Evolutionary conservation across 352 stramenopile genomes (phyloP).

Genomic region (Phytophthora hibernalis): DNA sequence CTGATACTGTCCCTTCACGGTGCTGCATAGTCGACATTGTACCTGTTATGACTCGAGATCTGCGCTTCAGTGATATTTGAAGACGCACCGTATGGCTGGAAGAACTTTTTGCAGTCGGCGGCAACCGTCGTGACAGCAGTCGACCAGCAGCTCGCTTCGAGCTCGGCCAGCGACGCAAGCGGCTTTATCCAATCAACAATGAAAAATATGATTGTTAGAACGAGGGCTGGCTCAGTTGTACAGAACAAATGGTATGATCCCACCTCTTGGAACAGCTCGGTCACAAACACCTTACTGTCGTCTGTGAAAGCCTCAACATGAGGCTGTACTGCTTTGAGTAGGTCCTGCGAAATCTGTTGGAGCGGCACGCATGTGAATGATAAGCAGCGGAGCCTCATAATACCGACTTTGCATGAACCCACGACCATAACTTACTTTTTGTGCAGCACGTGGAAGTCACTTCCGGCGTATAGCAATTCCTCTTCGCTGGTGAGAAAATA

Average conservation of each 20-base stretch:
- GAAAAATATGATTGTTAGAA: neutral
- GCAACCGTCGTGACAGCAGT: slow-evolving; percentile 61
- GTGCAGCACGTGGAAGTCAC: slow-evolving; percentile 72
- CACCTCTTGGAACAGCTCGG: slow-evolving; percentile 58
- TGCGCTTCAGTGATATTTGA: neutral
- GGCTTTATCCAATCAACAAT: slow-evolving; percentile 37
- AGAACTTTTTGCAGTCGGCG: slow-evolving; percentile 88
- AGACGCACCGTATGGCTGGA: slow-evolving; percentile 72
- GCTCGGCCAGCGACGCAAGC: slow-evolving; percentile 41
- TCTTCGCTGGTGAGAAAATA: slow-evolving; percentile 61
- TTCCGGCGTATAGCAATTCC: slow-evolving; percentile 74
- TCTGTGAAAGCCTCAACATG: slow-evolving; percentile 57
- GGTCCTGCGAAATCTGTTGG: slow-evolving; percentile 62
- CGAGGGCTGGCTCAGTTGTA: neutral
- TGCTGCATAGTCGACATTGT: slow-evolving; percentile 40
- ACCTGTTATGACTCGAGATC: neutral
- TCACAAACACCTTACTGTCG: slow-evolving; percentile 51
- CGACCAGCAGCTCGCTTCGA: slow-evolving; percentile 76
- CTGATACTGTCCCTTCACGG: slow-evolving; percentile 90
- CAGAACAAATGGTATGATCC: neutral
- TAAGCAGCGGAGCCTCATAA: neutral
- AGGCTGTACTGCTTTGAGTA: slow-evolving; percentile 45
- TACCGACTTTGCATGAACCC: neutral
- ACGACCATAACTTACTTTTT: slow-evolving; percentile 49
- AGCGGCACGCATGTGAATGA: neutral